Conservation (phyloP, 495 filamentous ascomycete genomes). For the Bacidia gigantensis region DNA sequence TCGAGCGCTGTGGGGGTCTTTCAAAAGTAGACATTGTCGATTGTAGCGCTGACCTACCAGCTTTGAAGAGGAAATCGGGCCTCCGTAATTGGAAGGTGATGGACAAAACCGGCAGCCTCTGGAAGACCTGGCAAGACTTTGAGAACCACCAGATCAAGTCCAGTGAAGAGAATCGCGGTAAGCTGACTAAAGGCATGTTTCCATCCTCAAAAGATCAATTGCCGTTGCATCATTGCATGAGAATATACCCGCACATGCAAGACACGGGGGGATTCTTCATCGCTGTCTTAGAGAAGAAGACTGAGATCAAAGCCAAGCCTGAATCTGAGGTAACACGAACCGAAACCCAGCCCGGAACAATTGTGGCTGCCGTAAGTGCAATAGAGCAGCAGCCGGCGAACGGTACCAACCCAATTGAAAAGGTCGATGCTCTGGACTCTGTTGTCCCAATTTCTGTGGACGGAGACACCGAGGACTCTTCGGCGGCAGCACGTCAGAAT, state of each 20-base stretch:
- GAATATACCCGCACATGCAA: constrained; percentile 87
- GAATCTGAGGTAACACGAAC: constrained; percentile 49
- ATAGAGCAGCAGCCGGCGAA: constrained; percentile 36
- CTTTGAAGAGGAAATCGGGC: constrained; percentile 60
- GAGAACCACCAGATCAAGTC: constrained; percentile 43
- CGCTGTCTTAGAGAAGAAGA: constrained; percentile 77
- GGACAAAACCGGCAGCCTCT: constrained; percentile 64
- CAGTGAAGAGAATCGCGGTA: constrained; percentile 43
- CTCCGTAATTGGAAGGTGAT: constrained; percentile 73
- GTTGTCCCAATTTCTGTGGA: constrained; percentile 28
- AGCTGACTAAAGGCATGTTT: constrained; percentile 72
- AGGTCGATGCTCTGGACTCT: constrained; percentile 37
- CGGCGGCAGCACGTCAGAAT: constrained; percentile 19
- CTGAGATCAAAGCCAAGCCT: constrained; percentile 73
- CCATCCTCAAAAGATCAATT: constrained; percentile 44
- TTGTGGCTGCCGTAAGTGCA: constrained; percentile 42
- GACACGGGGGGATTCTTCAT: constrained; percentile 98
- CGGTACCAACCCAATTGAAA: constrained; percentile 28
- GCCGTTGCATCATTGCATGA: constrained; percentile 80
- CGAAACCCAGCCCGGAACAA: constrained; percentile 27
- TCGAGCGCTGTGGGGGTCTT: constrained; percentile 76
- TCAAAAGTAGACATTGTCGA: constrained; percentile 73
- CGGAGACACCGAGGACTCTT: constrained; percentile 21
- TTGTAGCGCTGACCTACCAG: constrained; percentile 59
- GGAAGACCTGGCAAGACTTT: constrained; percentile 67